Evolutionary conservation across 2,329 filamentous ascomycete genomes (phyloP), one percentile per base, ranked within the genome.

Genomic region (Calonectria fujianensis): DNA sequence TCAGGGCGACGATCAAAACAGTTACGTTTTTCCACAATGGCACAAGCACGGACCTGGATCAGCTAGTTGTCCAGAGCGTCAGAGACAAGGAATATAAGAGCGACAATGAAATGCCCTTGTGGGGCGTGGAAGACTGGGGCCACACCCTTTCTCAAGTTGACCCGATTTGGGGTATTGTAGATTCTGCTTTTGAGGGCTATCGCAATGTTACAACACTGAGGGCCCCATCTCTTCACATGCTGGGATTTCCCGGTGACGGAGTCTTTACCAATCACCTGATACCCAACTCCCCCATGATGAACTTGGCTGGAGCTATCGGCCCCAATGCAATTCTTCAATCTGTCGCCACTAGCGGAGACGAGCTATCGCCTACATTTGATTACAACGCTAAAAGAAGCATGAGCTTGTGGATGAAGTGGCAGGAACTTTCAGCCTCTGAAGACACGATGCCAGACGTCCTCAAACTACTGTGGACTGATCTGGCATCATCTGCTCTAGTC

Each of bases 1-100:
- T 85, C 10, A 85, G 85, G 61, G 87, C 87, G 3, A 84, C 82
- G 0, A 82, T 90, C 71, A 89, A 89, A 74, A 86, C 84, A 0
- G 86, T 88, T 6, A 79, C 80, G 0, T 89, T 90, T 74, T 74
- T 78, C 2, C 84, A 82, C 75, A 89, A 89, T 74, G 85, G 84
- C 4, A 87, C 86, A 0, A 67, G 52, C 10, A 76, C 81, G 18
- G 81, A 78, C 10, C 72, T 89, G 1, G 77, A 79, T 13, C 79
- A 80, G 5, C 78, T 89, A 0, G 76, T 76, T 2, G 80, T 89
- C 6, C 76, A 77, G 1, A 77, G 79, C 18, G 78, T 89, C n/a
- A 67, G 69, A 18, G 79, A 84, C 3, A 88, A 88, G 75, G 63
- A 65, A 8, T 88, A 88, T 67, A 20, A 76, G 2, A 76, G 77